Conservation (phyloP, 1,284 basidiomycete genomes). For the Xerocomus nothofagi region DNA sequence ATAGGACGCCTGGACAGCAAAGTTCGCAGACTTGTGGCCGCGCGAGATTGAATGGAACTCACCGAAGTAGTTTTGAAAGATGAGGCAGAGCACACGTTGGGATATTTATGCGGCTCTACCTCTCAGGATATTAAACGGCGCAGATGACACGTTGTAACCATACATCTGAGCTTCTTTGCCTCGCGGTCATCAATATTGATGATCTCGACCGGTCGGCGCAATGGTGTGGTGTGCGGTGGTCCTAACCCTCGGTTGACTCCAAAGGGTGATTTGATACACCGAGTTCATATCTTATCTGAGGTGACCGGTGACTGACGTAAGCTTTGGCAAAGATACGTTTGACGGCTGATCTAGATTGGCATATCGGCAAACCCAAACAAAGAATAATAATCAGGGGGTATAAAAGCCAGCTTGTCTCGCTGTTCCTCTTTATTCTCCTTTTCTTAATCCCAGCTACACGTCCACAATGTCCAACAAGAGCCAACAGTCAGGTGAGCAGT, state of each 20-base stretch:
- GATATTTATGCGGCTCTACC: constrained; percentile 19
- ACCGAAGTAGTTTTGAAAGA: constrained; percentile 10
- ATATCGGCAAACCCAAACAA: constrained; percentile 8
- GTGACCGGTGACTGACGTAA: too few species aligned
- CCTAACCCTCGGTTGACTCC: too few species aligned
- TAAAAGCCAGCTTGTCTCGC: not conserved
- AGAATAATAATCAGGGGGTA: constrained; percentile 12
- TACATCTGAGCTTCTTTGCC: constrained; percentile 21
- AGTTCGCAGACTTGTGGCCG: constrained; percentile 7
- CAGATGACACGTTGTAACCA: constrained; percentile 13
- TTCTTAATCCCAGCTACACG: not conserved
- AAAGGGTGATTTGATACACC: too few species aligned
- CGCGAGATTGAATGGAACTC: constrained; percentile 10
- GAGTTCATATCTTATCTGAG: too few species aligned
- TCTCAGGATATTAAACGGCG: constrained; percentile 8
- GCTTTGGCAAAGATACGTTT: too few species aligned
- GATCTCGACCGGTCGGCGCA: not conserved
- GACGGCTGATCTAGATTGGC: too few species aligned
- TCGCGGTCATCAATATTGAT: too few species aligned
- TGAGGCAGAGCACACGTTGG: constrained; percentile 6
- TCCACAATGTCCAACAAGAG: constrained; percentile 20
- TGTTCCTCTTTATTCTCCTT: not conserved
- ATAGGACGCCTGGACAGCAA: not conserved
- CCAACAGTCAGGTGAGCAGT: constrained; percentile 46
- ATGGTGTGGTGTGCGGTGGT: not conserved